A percentile compares a stretch with the other conserved stretches of the same genome.
Conservation (phyloP, 2,329 filamentous ascomycete species). For the Westerdykella aurantiaca region DNA sequence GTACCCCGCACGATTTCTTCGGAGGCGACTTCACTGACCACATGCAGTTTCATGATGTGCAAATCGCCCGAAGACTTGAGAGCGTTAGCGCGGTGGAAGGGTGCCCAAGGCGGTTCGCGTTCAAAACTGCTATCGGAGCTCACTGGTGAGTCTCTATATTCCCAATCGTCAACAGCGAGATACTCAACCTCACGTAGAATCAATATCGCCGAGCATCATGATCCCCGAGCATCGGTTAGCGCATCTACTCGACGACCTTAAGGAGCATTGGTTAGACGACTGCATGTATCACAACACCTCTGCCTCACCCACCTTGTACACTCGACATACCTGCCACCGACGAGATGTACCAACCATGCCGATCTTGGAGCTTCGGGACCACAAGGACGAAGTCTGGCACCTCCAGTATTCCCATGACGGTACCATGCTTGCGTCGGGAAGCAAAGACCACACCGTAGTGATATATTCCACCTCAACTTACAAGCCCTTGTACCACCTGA, state of each 20-base stretch:
- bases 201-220: slow-evolving; percentile 94
- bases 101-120: slow-evolving; percentile 68
- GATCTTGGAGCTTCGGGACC: slow-evolving; percentile 63
- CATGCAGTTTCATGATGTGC: slow-evolving; percentile 76
- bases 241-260: slow-evolving; percentile 73
- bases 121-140: slow-evolving; percentile 70
- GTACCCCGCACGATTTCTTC: slow-evolving; percentile 6
- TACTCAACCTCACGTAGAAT: slow-evolving; percentile 50
- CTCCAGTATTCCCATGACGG: slow-evolving; percentile 87
- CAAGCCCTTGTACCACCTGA: slow-evolving; percentile 55
- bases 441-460: slow-evolving; percentile 65
- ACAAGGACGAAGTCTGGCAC: slow-evolving; percentile 85
- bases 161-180: background rate
- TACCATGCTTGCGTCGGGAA: slow-evolving; percentile 72
- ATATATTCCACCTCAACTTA: slow-evolving; percentile 78
- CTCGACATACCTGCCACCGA: slow-evolving; percentile 77
- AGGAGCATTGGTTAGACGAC: slow-evolving; percentile 71
- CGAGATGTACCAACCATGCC: slow-evolving; percentile 71
- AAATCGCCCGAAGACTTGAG: slow-evolving; percentile 70
- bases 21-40: slow-evolving; percentile 13
- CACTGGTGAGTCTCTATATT: slow-evolving; percentile 58
- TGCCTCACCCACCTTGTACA: slow-evolving; percentile 74
- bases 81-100: slow-evolving; percentile 76
- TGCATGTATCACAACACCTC: slow-evolving; percentile 87
- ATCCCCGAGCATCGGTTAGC: slow-evolving; percentile 87